A percentile compares a stretch with the other conserved stretches of the same genome.
phyloP scores from a whole-genome alignment of 2,329 filamentous ascomycete genomes.

The Hirsutella thompsonii region DNA sequence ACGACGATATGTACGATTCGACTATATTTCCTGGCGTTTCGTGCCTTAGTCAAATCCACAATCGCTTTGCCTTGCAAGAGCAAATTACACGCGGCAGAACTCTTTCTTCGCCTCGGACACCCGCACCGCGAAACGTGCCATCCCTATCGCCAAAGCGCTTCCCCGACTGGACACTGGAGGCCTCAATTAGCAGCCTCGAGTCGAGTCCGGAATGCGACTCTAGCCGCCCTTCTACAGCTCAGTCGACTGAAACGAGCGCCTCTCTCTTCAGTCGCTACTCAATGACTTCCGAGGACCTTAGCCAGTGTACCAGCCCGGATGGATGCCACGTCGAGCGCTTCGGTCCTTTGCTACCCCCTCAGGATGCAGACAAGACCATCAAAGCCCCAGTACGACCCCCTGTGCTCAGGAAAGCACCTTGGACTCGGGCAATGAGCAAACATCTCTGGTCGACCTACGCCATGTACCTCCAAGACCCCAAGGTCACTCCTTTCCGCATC shows the following conservation, averaged over 20 bases:
- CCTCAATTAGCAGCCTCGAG: slow-evolving; percentile 41
- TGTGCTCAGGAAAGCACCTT: slow-evolving; percentile 38
- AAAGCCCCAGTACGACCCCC: slow-evolving; percentile 10
- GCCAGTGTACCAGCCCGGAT: slow-evolving; percentile 38
- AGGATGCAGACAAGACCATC: slow-evolving; percentile 19
- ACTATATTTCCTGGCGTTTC: slow-evolving; percentile 18
- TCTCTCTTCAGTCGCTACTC: slow-evolving; percentile 46
- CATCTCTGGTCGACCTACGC: slow-evolving; percentile 55
- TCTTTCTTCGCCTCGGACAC: slow-evolving; percentile 47
- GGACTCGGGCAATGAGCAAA: slow-evolving; percentile 52
- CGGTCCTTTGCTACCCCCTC: slow-evolving; percentile 11
- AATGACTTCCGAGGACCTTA: slow-evolving; percentile 40
- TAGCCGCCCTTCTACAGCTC: slow-evolving; percentile 45
- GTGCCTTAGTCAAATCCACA: slow-evolving; percentile 19
- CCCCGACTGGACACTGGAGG: slow-evolving; percentile 47
- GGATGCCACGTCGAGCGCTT: slow-evolving; percentile 14
- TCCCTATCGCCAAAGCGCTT: slow-evolving; percentile 33
- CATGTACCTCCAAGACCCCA: slow-evolving; percentile 53
- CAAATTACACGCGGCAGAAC: slow-evolving; percentile 23
- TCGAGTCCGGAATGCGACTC: slow-evolving; percentile 47
- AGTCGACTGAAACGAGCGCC: slow-evolving; percentile 44
- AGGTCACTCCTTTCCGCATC: slow-evolving; percentile 52
- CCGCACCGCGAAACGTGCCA: slow-evolving; percentile 32
- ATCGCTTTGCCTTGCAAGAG: slow-evolving; percentile 13
- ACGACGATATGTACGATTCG: slow-evolving; percentile 29